A percentile compares a stretch with the other conserved stretches of the same genome.
Conservation (phyloP, 2,329 filamentous ascomycete genomes). For the Phaeosphaeria sp. region DNA sequence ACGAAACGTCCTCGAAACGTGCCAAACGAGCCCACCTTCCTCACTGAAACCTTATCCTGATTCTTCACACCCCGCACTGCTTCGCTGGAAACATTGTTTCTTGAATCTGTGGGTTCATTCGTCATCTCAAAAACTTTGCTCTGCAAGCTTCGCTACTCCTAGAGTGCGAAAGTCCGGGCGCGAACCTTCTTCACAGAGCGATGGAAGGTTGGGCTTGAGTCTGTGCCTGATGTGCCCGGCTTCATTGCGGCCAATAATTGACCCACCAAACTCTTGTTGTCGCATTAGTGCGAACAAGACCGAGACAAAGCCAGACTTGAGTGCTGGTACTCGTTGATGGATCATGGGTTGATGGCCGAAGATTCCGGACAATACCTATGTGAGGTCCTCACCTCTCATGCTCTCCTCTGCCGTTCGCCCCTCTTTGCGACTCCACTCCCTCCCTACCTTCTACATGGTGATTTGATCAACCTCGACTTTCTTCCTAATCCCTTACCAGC, state of each 20-base stretch:
- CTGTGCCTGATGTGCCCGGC: too few species aligned
- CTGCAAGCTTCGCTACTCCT: too few species aligned
- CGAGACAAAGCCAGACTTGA: too few species aligned
- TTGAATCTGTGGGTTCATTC: background rate
- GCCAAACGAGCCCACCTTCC: background rate
- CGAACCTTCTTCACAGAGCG: too few species aligned
- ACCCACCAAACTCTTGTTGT: background rate
- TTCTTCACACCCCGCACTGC: background rate
- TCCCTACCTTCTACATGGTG: background rate
- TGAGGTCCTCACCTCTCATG: too few species aligned
- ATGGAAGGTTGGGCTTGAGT: too few species aligned
- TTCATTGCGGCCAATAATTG: background rate
- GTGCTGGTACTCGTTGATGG: too few species aligned
- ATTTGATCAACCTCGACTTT: background rate
- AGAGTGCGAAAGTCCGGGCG: too few species aligned
- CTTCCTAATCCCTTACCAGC: background rate
- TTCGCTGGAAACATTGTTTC: background rate
- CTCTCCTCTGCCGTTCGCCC: background rate
- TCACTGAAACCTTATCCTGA: background rate
- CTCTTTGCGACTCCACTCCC: background rate
- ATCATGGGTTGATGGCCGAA: too few species aligned
- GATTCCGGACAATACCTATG: too few species aligned
- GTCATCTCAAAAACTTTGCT: background rate
- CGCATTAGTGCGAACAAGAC: background rate
- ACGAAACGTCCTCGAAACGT: background rate